These are phyloP conservation scores for Pichia membranifaciens DNA, from an alignment of 805 yeast genomes.

Conservation along the genomic window DNA sequence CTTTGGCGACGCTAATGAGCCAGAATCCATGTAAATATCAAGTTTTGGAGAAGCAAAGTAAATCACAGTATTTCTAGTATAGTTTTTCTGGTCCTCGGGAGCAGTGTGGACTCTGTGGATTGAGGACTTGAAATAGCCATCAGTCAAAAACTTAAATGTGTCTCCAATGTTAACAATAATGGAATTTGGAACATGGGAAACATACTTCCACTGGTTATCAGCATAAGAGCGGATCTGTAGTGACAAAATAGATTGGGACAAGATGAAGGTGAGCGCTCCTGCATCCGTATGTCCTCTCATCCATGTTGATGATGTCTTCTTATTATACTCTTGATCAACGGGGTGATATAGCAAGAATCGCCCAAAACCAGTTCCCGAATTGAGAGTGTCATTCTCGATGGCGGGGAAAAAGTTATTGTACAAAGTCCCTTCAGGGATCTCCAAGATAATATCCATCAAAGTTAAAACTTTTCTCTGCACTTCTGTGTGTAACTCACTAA, in stretches of 20 bases:
- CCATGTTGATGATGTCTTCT: constrained; percentile 35
- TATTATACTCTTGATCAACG: constrained; percentile 26
- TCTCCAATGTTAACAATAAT: constrained; percentile 39
- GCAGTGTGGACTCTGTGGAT: constrained; percentile 45
- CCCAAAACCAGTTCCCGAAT: constrained; percentile 37
- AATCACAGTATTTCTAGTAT: constrained; percentile 35
- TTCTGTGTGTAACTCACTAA: constrained; percentile 32
- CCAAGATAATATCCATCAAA: constrained; percentile 40
- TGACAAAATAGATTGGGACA: constrained; percentile 37
- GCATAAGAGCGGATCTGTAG: constrained; percentile 36
- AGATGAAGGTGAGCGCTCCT: constrained; percentile 36
- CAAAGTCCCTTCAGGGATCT: constrained; percentile 42
- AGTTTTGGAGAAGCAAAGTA: constrained; percentile 38
- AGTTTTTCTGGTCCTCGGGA: constrained; percentile 35
- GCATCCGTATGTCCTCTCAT: constrained; percentile 45
- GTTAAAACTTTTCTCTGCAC: constrained; percentile 34
- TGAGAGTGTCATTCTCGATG: constrained; percentile 26
- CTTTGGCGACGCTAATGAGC: constrained; percentile 34
- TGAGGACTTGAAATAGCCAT: constrained; percentile 42
- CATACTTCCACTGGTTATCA: constrained; percentile 35
- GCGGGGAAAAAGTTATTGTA: constrained; percentile 34
- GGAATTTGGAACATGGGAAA: constrained; percentile 35
- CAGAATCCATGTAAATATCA: constrained; percentile 37
- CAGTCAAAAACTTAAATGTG: constrained; percentile 37
- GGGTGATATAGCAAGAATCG: constrained; percentile 36